Conservation (phyloP, 768 basidiomycete species). For the Pleurotus tuber-regium region DNA sequence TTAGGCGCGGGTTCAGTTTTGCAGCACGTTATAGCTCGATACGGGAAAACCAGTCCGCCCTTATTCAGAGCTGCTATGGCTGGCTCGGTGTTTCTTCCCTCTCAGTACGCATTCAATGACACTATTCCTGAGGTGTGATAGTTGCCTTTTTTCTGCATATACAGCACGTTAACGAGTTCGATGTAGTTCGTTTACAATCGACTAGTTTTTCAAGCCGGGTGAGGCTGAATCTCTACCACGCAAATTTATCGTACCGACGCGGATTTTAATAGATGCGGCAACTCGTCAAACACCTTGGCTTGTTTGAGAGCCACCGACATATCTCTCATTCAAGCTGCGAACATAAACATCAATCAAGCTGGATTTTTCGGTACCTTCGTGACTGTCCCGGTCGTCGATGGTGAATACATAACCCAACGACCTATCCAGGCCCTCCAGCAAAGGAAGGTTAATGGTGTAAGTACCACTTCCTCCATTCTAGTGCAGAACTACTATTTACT, state of each 20-base stretch:
- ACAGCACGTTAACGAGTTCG: no score
- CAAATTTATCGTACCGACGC: background rate
- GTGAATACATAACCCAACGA: constrained; percentile 25
- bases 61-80: constrained; percentile 28
- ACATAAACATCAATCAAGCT: constrained; percentile 17
- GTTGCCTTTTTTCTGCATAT: no score
- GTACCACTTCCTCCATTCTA: constrained; percentile 11
- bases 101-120: constrained; percentile 29
- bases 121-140: constrained; percentile 27
- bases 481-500: constrained; percentile 18
- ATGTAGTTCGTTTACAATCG: no score
- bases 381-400: constrained; percentile 33
- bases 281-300: background rate
- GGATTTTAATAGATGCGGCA: constrained; percentile 13
- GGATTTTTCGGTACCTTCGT: constrained; percentile 25
- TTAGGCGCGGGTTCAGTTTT: constrained; percentile 31
- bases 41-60: constrained; percentile 27
- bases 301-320: constrained; percentile 17
- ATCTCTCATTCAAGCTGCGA: constrained; percentile 18
- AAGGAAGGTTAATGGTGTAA: constrained; percentile 27
- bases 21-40: constrained; percentile 30
- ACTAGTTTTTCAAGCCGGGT: constrained; percentile 9
- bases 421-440: constrained; percentile 24
- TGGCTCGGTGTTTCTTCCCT: constrained; percentile 25
- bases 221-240: background rate